Conservation (phyloP, 225 moss, liverwort and hornwort genomes). For the Physcomitrellopsis africana region DNA sequence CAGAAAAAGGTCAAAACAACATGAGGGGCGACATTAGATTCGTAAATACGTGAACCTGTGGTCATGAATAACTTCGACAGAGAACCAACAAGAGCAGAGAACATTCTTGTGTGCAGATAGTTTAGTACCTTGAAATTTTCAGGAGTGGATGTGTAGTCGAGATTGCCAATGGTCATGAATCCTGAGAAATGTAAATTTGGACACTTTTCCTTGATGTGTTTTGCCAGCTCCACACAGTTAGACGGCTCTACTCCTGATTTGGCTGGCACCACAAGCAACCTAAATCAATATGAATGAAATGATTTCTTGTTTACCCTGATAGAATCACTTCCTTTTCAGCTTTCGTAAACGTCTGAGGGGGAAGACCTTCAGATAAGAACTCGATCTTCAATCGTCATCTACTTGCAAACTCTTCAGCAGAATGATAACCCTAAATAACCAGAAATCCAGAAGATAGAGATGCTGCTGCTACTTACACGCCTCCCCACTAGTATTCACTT, state of each 20-base stretch:
- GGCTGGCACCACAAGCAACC: slow-evolving; percentile 45
- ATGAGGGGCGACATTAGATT: not conserved
- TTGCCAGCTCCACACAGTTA: slow-evolving; percentile 71
- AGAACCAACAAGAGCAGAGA: not conserved
- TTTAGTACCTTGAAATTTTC: slow-evolving; percentile 65
- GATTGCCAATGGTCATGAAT: slow-evolving; percentile 84
- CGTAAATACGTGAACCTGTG: not conserved
- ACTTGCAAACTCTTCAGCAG: no score
- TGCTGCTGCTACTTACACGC: slow-evolving; percentile 55
- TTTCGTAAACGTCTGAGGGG: not conserved
- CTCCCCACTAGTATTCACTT: slow-evolving; percentile 89
- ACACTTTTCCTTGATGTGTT: slow-evolving; percentile 70
- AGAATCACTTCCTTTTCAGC: not conserved
- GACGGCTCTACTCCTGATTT: slow-evolving; percentile 81
- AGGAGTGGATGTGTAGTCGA: slow-evolving; percentile 80
- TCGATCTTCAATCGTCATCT: not conserved
- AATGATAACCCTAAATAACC: not conserved
- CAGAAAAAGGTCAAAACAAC: no score
- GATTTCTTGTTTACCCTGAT: not conserved
- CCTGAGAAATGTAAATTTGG: slow-evolving; percentile 75
- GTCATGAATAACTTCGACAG: not conserved
- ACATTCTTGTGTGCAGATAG: not conserved
- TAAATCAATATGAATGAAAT: not conserved
- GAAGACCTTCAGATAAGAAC: not conserved
- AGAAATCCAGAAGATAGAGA: not conserved